Evolutionary conservation across 2,329 filamentous ascomycete genomes (phyloP).

Genomic region (Alternaria metachromatica): DNA sequence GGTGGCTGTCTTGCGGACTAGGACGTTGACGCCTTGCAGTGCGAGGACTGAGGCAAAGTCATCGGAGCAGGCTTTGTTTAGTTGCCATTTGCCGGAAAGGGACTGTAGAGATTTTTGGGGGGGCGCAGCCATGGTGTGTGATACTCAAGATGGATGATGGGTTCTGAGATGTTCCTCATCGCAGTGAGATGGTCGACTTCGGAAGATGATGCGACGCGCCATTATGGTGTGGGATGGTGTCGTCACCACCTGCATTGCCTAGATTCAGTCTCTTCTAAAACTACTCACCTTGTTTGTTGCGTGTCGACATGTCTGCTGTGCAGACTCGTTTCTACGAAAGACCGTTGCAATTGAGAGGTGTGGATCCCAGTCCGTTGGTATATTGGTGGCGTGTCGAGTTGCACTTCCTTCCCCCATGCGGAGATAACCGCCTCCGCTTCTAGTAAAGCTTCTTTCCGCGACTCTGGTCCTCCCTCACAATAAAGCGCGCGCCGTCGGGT

Average conservation of each 20-base stretch:
- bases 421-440: neutral
- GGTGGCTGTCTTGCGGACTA: conserved; percentile 17
- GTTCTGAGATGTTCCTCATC: neutral
- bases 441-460: neutral
- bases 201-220: neutral
- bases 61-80: conserved; percentile 20
- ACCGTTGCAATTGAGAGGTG: neutral
- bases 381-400: neutral
- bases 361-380: neutral
- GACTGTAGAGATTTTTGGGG: conserved; percentile 12
- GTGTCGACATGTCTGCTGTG: neutral
- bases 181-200: neutral
- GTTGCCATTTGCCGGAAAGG: conserved; percentile 16
- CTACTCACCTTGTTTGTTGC: neutral
- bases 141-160: neutral
- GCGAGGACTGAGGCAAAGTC: conserved; percentile 20
- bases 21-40: conserved; percentile 16
- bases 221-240: neutral
- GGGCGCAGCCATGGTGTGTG: conserved; percentile 14
- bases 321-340: neutral
- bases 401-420: neutral
- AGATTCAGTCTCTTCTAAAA: neutral
- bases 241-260: neutral
- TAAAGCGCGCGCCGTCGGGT: neutral
- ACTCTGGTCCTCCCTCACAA: neutral